Evolutionary conservation across 2,329 filamentous ascomycete genomes (phyloP), one percentile per base, ranked within the genome.

Genomic region (Aspergillus tubingensis): DNA sequence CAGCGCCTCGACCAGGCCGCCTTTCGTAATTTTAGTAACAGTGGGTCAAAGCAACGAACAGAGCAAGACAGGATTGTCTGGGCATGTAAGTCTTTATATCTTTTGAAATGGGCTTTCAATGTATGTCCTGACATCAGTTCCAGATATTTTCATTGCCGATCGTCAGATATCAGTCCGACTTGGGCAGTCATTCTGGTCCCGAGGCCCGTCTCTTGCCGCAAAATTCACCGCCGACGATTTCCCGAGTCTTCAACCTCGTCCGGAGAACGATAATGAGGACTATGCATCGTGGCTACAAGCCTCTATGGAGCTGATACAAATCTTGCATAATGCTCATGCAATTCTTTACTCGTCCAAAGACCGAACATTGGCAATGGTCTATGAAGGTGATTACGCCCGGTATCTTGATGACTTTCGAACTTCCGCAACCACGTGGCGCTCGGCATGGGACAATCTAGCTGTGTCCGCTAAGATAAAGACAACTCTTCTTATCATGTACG

Each of bases 111-210:
- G 11, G 11, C 10, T 30, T 30, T 30, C 32, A 36, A 30, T 30
- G 27, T 13, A 13, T 11, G 5, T 36, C 11, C 11, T 36, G 5
- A 36, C 32, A 13, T 5, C 11, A 36, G 5, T 13, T 13, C 0
- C 32, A 36, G 32, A 13, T 13, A 23, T 50, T 3, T 50, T 50
- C 11, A 50, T 68, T 21, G 57, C 65, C 6, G 66, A 66, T 52
- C 54, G 66, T 13, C 66, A 68, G 49, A 67, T 68, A 32, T 68
- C 66, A 15, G 65, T 68, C n/a, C 65, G 66, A 25, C 57, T 68
- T 19, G 66, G 65, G 3, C 66, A 68, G 57, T 66, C 66, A 27
- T 68, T 68, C 55, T 68, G 66, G 66, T 68, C 64, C 8, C 65
- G 66, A 10, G 66, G 66, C 7, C 66, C 66, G 6, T 64, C 65